A percentile compares a stretch with the other conserved stretches of the same genome.
Conservation (phyloP, 2,329 filamentous ascomycete genomes). For the Cucurbitaria berberidis region DNA sequence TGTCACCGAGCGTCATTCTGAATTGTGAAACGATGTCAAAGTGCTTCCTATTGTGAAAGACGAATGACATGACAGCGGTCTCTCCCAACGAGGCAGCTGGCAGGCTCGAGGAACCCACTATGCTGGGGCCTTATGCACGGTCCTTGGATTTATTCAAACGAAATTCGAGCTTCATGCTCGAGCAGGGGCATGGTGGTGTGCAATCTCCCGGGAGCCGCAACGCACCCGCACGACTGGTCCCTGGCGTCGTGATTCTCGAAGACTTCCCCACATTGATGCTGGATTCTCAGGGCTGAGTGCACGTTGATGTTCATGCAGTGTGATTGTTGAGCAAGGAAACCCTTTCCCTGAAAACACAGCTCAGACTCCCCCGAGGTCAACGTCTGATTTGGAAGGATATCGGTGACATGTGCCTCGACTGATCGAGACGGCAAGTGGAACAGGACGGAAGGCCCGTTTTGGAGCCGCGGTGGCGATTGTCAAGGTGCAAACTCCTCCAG, state of each 20-base stretch:
- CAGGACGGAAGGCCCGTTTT: constrained; percentile 37
- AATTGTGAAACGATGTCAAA: constrained; percentile 36
- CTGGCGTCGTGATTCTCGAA: constrained; percentile 38
- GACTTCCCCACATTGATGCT: constrained; percentile 42
- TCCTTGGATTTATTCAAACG: constrained; percentile 28
- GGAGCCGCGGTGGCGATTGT: constrained; percentile 35
- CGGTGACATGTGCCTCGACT: constrained; percentile 32
- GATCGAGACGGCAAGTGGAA: constrained; percentile 43
- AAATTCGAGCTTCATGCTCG: constrained; percentile 42
- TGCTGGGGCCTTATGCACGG: constrained; percentile 34
- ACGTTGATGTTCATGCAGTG: constrained; percentile 28
- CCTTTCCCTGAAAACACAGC: constrained; percentile 24
- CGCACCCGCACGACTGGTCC: constrained; percentile 38
- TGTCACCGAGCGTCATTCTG: constrained; percentile 12
- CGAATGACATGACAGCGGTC: constrained; percentile 29
- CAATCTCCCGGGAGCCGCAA: constrained; percentile 39
- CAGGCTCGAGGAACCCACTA: constrained; percentile 23
- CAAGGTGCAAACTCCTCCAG: constrained; percentile 20
- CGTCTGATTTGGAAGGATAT: constrained; percentile 13
- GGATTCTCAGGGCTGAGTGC: constrained; percentile 25
- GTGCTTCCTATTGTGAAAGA: constrained; percentile 29
- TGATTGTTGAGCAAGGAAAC: constrained; percentile 29
- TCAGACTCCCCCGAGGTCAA: constrained; percentile 23
- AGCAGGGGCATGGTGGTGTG: constrained; percentile 30
- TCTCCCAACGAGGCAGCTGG: constrained; percentile 38